phyloP scores from a whole-genome alignment of 768 basidiomycete genomes.

The Polyporus arcularius region DNA sequence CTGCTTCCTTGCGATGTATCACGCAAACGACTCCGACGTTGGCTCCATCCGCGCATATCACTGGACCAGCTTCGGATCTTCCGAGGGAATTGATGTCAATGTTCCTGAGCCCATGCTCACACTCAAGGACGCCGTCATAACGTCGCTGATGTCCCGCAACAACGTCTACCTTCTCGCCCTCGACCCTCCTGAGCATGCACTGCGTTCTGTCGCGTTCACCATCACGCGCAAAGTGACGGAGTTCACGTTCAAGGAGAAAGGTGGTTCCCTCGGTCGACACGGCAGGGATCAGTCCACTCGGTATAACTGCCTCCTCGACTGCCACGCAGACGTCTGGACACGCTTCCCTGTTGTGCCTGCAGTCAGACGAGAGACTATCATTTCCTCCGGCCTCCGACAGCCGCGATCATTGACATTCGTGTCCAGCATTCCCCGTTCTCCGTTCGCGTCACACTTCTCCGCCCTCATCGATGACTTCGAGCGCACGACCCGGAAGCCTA shows the following conservation, averaged over 20 bases:
- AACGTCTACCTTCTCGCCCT: slow-evolving; percentile 46
- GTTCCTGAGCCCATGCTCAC: slow-evolving; percentile 27
- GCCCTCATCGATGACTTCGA: slow-evolving; percentile 51
- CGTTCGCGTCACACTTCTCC: slow-evolving; percentile 44
- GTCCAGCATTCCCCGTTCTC: slow-evolving; percentile 36
- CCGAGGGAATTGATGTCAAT: slow-evolving; percentile 43
- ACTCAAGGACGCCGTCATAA: slow-evolving; percentile 33
- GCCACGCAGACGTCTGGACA: slow-evolving; percentile 58
- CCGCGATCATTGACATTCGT: slow-evolving; percentile 45
- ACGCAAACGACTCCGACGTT: slow-evolving; percentile 12
- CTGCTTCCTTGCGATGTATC: slow-evolving; percentile 44
- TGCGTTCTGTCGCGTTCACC: slow-evolving; percentile 46
- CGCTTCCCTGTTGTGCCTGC: slow-evolving; percentile 61
- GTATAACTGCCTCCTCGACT: slow-evolving; percentile 56
- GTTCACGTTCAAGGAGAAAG: slow-evolving; percentile 53
- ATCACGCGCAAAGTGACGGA: slow-evolving; percentile 59
- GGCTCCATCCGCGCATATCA: slow-evolving; percentile 45
- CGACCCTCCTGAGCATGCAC: slow-evolving; percentile 32
- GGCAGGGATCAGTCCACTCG: slow-evolving; percentile 25
- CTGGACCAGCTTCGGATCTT: slow-evolving; percentile 57
- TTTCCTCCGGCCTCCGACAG: slow-evolving; percentile 35
- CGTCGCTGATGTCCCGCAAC: slow-evolving; percentile 46
- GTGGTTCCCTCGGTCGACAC: slow-evolving; percentile 21
- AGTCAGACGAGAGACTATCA: slow-evolving; percentile 46
- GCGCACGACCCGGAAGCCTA: slow-evolving; percentile 52